Evolutionary conservation across 495 filamentous ascomycete species (phyloP).

Genomic region (Xylaria castorea): DNA sequence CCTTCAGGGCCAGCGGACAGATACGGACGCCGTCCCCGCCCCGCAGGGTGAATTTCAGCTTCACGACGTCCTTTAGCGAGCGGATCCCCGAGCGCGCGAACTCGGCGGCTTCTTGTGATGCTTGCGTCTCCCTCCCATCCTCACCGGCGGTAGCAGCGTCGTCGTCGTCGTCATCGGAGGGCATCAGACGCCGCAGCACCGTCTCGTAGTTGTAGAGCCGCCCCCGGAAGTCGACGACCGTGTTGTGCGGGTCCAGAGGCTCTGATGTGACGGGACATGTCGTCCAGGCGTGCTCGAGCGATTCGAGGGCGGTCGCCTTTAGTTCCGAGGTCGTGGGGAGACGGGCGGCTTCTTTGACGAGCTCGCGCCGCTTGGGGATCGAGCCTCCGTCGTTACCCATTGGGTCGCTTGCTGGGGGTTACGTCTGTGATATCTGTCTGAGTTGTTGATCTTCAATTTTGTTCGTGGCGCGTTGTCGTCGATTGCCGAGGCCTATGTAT

Average conservation of each 20-base stretch:
- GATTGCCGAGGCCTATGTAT: not conserved
- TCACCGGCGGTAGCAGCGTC: slow-evolving; percentile 46
- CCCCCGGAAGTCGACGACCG: slow-evolving; percentile 85
- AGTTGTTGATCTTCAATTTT: not conserved
- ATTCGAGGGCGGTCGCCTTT: slow-evolving; percentile 85
- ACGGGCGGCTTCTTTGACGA: slow-evolving; percentile 87
- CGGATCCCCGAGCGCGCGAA: slow-evolving; percentile 75
- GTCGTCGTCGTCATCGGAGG: slow-evolving; percentile 66
- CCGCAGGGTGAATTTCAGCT: slow-evolving; percentile 71
- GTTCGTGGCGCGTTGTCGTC: not conserved
- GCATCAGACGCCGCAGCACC: slow-evolving; percentile 80
- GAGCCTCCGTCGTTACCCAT: slow-evolving; percentile 96
- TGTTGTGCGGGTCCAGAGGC: slow-evolving; percentile 67
- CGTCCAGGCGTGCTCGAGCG: slow-evolving; percentile 82
- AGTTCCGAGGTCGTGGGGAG: slow-evolving; percentile 84
- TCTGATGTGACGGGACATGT: slow-evolving; percentile 85
- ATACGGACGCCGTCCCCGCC: slow-evolving; percentile 60
- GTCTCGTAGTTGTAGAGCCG: slow-evolving; percentile 96
- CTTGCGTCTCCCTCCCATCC: not conserved
- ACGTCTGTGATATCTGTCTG: not conserved
- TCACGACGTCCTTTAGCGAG: slow-evolving; percentile 84
- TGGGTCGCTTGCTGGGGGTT: slow-evolving; percentile 17
- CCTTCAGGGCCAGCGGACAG: slow-evolving; percentile 88
- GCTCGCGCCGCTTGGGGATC: slow-evolving; percentile 93
- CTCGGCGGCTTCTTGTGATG: slow-evolving; percentile 48